Percentiles rank a stretch among this genome's conserved stretches.
phyloP scores from a whole-genome alignment of 2,329 filamentous ascomycete genomes.

The Xylariales sp. region DNA sequence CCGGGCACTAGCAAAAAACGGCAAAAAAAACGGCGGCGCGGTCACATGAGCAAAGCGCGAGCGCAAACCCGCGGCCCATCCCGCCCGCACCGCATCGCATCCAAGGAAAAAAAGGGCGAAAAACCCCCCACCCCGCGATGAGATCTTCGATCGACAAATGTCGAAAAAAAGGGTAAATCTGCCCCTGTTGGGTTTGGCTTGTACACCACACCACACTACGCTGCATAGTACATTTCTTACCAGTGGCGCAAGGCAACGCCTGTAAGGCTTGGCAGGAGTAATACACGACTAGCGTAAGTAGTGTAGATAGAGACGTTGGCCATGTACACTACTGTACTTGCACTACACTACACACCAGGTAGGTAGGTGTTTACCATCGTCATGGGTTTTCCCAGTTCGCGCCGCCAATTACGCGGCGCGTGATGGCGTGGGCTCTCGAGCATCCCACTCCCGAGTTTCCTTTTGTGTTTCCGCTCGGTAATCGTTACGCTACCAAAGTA shows the following conservation, averaged over 20 bases:
- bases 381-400: background rate
- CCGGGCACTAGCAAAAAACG: no score
- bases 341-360: no score
- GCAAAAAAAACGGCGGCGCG: slow-evolving; percentile 14
- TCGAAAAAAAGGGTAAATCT: no score
- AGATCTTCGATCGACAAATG: slow-evolving; percentile 16
- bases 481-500: no score
- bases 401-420: slow-evolving; percentile 20
- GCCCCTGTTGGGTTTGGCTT: no score
- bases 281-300: background rate
- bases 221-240: no score
- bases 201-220: no score
- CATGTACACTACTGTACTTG: no score
- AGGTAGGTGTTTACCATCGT: background rate
- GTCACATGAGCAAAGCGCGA: slow-evolving; percentile 29
- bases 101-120: no score
- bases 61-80: slow-evolving; percentile 31
- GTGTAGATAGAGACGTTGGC: no score
- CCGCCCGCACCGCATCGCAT: slow-evolving; percentile 13
- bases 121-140: slow-evolving; percentile 18
- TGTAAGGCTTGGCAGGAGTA: slow-evolving; percentile 28
- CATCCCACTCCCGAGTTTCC: slow-evolving; percentile 7
- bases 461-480: no score
- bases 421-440: slow-evolving; percentile 17
- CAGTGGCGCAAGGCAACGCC: background rate